Percentiles rank a stretch among this genome's conserved stretches.
Conservation (phyloP, 116 monocot species). For the Cymodocea nodosa region DNA sequence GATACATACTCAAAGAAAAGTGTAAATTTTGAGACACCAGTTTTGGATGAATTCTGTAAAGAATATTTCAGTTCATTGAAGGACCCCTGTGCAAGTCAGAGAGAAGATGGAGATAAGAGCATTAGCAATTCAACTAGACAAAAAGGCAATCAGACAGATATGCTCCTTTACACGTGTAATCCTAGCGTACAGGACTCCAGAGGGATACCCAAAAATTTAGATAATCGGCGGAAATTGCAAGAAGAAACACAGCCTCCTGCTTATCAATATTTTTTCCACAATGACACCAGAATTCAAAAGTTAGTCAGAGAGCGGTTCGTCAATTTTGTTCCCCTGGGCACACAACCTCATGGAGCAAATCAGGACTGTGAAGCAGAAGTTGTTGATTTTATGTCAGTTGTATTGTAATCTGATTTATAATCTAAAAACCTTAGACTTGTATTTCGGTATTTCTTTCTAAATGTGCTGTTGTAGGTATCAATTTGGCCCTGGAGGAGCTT, state of each 20-base stretch:
- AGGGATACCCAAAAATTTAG: constrained; percentile 1
- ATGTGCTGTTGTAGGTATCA: constrained; percentile 28
- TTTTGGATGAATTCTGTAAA: constrained; percentile 73
- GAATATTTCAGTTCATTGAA: constrained; percentile 59
- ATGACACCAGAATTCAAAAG: constrained; percentile 41
- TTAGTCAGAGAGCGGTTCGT: constrained; percentile 40
- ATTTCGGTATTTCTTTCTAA: not conserved
- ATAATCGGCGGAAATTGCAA: constrained; percentile 13
- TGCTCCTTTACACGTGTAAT: not conserved
- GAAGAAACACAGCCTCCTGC: constrained; percentile 41
- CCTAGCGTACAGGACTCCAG: constrained; percentile 13
- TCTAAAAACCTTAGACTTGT: not conserved
- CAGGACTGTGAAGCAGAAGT: constrained; percentile 21
- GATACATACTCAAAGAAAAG: constrained; percentile 19
- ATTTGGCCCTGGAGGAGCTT: constrained; percentile 18
- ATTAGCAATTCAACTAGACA: constrained; percentile 3
- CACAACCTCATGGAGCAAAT: constrained; percentile 10
- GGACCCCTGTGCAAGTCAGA: constrained; percentile 8
- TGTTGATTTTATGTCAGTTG: constrained; percentile 56
- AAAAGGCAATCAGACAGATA: no score
- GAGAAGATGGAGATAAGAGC: constrained; percentile 6
- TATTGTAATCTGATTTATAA: not conserved
- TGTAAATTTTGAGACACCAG: constrained; percentile 54
- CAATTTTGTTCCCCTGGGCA: constrained; percentile 62
- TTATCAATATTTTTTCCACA: constrained; percentile 58